Conservation (phyloP, 352 stramenopile species). For the Phytopythium cucurbitacearum region DNA sequence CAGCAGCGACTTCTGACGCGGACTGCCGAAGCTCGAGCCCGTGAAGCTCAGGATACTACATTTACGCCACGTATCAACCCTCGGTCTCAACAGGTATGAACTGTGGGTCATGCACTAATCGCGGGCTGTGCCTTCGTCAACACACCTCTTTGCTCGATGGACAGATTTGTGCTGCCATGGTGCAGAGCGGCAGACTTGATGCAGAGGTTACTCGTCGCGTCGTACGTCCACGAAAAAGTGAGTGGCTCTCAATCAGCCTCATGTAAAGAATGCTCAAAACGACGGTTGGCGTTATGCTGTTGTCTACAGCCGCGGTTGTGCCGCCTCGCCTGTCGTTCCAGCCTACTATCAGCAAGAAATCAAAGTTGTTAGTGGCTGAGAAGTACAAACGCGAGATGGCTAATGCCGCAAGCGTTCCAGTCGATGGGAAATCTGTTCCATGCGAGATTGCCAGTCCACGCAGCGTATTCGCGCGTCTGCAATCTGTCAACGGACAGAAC, state of each 20-base stretch:
- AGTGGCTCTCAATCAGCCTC: not conserved
- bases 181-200: slow-evolving; percentile 33
- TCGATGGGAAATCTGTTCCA: not conserved
- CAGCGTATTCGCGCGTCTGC: slow-evolving; percentile 30
- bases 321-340: slow-evolving; percentile 29
- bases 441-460: slow-evolving; percentile 6
- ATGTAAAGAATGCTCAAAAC: not conserved
- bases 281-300: not conserved
- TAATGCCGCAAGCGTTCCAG: not conserved
- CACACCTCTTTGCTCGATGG: not conserved
- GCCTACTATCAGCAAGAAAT: slow-evolving; percentile 36
- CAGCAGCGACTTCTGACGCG: slow-evolving; percentile 32
- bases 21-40: slow-evolving; percentile 18
- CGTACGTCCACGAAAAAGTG: slow-evolving; percentile 16
- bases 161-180: slow-evolving; percentile 47
- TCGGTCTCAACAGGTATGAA: slow-evolving; percentile 32
- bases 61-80: slow-evolving; percentile 50
- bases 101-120: too few relatives aligned
- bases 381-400: slow-evolving; percentile 17
- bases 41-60: slow-evolving; percentile 31
- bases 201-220: slow-evolving; percentile 18
- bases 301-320: slow-evolving; percentile 5
- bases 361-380: slow-evolving; percentile 28
- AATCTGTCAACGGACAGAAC: slow-evolving; percentile 5
- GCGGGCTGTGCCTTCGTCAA: not conserved